Evolutionary conservation across 495 filamentous ascomycete genomes (phyloP), one percentile per base, ranked within the genome.

Genomic region (Chlorociboria aeruginascens): DNA sequence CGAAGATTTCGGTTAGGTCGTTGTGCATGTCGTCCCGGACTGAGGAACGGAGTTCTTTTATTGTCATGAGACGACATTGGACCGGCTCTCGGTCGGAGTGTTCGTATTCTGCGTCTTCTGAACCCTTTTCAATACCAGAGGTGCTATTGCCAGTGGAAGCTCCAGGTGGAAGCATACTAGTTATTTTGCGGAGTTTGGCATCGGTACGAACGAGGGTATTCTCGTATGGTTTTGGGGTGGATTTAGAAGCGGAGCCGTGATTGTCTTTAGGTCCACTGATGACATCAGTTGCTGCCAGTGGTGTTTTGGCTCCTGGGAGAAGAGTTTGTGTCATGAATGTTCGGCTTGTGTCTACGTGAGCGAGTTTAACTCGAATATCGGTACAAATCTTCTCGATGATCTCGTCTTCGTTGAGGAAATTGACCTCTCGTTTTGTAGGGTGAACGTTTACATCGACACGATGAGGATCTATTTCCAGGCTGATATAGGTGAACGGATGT

Each of bases 361-460:
- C 81, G 6, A 99, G 72, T 49, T 85, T 84, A 10, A 77, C 70
- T 39, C 85, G 77, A 42, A 97, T 82, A 43, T 86, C 81, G 50
- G 79, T 75, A 66, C 88, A 95, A 29, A 99, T 81, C 40, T 73
- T 77, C 57, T 95, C 87, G 50, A 95, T 83, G 45, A 97, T 94
- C 54, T 97, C 92, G 55, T 97, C 93, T 61, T 99, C 93, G 52
- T 97, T 95, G 3, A 99, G 73, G 61, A 99, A 97, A 60, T 97
- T 94, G 29, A 99, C 93, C 62, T 99, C 93, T 43, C 90, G 76
- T 61, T 99, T 99, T 2, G 93, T 97, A 4, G 93, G 93, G 61
- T 99, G 93, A 0, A 99, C 81, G 57, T 99, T 99, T 58, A 99
- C 93, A 63, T 99, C 93, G 3, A 99, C 87, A 11, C 89, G 77